These are phyloP conservation scores for Moesziomyces globuligerus DNA, from an alignment of 1,284 basidiomycete species.

Conservation along the genomic window DNA sequence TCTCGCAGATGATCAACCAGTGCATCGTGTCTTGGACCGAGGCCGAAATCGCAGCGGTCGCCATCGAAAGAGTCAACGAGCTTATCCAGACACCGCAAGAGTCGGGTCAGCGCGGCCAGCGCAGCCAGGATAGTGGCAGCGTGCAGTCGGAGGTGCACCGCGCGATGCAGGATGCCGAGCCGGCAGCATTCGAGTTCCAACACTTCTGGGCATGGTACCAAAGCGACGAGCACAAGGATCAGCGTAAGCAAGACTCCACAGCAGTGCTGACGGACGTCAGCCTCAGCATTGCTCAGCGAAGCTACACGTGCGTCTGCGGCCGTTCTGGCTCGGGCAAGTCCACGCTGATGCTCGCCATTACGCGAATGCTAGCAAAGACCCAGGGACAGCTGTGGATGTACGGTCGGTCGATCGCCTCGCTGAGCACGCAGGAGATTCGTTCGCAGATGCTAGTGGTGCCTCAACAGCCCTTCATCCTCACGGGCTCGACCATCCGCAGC, in stretches of 20 bases:
- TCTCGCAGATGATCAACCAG: constrained; percentile 34
- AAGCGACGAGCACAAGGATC: too few relatives aligned
- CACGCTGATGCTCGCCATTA: constrained; percentile 76
- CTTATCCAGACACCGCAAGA: constrained; percentile 45
- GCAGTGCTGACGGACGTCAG: constrained; percentile 9
- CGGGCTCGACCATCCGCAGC: too few relatives aligned
- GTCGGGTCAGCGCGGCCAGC: constrained; percentile 7
- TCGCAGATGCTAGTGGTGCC: too few relatives aligned
- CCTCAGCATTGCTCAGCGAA: constrained; percentile 2
- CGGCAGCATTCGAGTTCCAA: constrained; percentile 7
- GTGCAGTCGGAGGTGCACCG: constrained; percentile 2
- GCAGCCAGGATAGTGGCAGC: constrained; percentile 22
- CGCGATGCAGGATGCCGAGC: constrained; percentile 15
- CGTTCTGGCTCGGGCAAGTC: constrained; percentile 91
- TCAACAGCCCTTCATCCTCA: too few relatives aligned
- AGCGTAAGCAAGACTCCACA: too few relatives aligned
- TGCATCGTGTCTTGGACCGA: constrained; percentile 55
- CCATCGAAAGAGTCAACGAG: constrained; percentile 62
- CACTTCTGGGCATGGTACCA: too few relatives aligned
- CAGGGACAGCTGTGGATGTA: too few relatives aligned
- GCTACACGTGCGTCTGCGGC: constrained; percentile 68
- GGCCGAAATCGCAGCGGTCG: constrained; percentile 65
- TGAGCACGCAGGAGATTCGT: too few relatives aligned
- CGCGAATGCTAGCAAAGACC: too few relatives aligned
- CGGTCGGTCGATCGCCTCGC: too few relatives aligned